These are phyloP conservation scores for Stentor coeruleus DNA, from an alignment of 73 alveolate species.

Conservation along the genomic window DNA sequence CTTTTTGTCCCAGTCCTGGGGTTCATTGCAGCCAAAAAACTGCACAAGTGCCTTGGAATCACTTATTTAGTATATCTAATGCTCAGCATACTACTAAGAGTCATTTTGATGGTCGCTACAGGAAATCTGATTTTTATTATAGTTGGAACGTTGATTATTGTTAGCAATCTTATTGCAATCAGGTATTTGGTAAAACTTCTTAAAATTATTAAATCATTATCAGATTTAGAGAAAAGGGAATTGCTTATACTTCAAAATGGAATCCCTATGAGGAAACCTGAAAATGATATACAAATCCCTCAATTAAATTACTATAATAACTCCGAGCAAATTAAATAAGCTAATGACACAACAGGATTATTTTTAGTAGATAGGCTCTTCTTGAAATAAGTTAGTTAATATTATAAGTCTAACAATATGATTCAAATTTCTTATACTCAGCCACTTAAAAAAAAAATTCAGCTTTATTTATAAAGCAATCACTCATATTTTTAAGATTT, in stretches of 20 bases:
- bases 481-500: too few species aligned
- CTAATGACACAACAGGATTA: too few species aligned
- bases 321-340: too few species aligned
- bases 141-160: background rate
- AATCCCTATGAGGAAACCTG: background rate
- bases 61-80: background rate
- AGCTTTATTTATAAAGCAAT: too few species aligned
- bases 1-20: background rate
- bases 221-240: background rate
- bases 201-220: background rate
- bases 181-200: background rate
- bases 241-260: slow-evolving; percentile 4
- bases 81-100: background rate
- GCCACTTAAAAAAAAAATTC: too few species aligned
- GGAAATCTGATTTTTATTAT: background rate
- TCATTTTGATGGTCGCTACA: background rate
- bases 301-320: too few species aligned
- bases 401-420: too few species aligned
- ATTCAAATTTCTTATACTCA: too few species aligned
- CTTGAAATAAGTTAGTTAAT: too few species aligned
- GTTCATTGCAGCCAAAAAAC: background rate
- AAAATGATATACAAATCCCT: too few species aligned
- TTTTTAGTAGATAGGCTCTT: too few species aligned
- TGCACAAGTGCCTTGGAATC: background rate
- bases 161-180: background rate